Conservation (phyloP, 1,284 basidiomycete species). For the Coriolopsis trogii region DNA sequence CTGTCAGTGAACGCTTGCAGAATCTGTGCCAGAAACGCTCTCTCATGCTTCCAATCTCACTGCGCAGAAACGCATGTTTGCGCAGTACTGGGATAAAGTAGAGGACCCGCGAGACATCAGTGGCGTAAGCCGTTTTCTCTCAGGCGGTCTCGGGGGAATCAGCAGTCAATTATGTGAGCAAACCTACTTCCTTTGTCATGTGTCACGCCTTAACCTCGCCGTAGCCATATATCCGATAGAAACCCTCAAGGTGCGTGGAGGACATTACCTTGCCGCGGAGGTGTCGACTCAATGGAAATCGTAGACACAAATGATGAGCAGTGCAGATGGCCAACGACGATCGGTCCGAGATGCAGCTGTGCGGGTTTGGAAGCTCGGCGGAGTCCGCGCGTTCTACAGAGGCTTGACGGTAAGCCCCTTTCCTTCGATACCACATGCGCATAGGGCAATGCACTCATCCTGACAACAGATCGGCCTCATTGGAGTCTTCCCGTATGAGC, state of each 20-base stretch:
- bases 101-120: constrained; percentile 91
- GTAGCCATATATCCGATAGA: constrained; percentile 89
- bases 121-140: constrained; percentile 90
- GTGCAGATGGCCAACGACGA: constrained; percentile 62
- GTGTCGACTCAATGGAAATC: constrained; percentile 6
- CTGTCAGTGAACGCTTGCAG: constrained; percentile 58
- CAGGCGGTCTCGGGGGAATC: constrained; percentile 95
- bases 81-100: constrained; percentile 89
- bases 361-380: constrained; percentile 81
- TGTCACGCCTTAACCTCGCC: constrained; percentile 21
- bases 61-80: constrained; percentile 88
- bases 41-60: constrained; percentile 10
- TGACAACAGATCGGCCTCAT: constrained; percentile 76
- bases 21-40: too few species aligned
- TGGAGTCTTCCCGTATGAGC: constrained; percentile 84
- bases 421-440: neutral
- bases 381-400: constrained; percentile 86
- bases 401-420: constrained; percentile 76
- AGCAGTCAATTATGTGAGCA: constrained; percentile 86
- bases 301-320: constrained; percentile 94
- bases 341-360: constrained; percentile 62
- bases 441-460: constrained; percentile 1
- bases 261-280: neutral
- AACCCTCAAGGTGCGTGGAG: constrained; percentile 70
- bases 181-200: neutral